Base-by-base conservation (phyloP, 805 yeast species). In the Suhomyces sp. region DNA sequence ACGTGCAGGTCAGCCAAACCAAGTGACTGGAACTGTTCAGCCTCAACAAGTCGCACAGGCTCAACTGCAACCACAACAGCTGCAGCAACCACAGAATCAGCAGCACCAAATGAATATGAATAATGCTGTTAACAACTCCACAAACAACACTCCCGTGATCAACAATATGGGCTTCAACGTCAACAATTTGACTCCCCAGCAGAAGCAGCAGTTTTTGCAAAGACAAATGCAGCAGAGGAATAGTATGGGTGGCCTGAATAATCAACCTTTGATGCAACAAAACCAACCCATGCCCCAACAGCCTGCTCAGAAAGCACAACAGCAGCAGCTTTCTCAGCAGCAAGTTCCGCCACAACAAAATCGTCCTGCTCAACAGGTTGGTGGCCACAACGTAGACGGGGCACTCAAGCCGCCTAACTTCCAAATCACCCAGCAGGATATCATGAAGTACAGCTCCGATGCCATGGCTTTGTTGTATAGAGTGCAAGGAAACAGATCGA, bases 381-480 rank as follows among this genome's bases (percentile, higher is more conserved):
- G n/a, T 53, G 47, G 24, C 49, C 44, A 31, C 46, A 45, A 17
- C 52, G 52, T 17, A 48, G 49, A 36, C 44, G 36, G 27, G 23
- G 19, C 22, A n/a, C 46, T 47, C 27, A 63, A 67, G 48, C 68
- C 66, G 3, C 76, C 75, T 4, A 64, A 62, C 53, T 64, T 68
- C 44, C 66, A 60, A 44, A 67, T 72, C 19, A 68, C 74, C 12
- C 72, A 68, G 17, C 76, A 74, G 48, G 80, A 75, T 53, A 63
- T 72, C 41, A 60, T 63, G 54, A 72, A 73, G 58, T 72, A 73
- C 58, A 66, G 69, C 36, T 60, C 69, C 8, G 78, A 72, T 46
- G 80, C 80, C 2, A 63, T 74, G 71, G 63, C 68, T n/a, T 58
- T 73, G 26, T 65, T 75, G 51, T 51, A 59, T 19, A 62, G 72